Evolutionary conservation across 177 flowering plant species (phyloP).

Genomic region (Vitis hybrid): DNA sequence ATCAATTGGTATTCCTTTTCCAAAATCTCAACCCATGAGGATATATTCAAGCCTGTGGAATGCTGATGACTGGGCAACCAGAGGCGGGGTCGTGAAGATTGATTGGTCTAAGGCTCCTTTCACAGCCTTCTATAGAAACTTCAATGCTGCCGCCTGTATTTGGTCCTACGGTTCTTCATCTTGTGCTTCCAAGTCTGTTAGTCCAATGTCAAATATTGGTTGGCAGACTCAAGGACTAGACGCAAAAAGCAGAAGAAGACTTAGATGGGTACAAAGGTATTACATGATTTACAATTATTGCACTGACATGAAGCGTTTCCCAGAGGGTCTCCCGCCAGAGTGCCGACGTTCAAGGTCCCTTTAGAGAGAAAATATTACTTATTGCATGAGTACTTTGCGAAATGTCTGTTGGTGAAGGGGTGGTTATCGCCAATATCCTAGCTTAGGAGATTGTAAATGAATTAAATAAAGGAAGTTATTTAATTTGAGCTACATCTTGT

Average conservation of each 20-base stretch:
- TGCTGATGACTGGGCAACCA: conserved; percentile 29
- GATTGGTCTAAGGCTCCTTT: conserved; percentile 30
- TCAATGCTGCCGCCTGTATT: conserved; percentile 10
- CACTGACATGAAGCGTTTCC: conserved; percentile 17
- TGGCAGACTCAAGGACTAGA: conserved; percentile 22
- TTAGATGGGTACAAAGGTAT: conserved; percentile 25
- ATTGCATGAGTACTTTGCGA: too few relatives aligned
- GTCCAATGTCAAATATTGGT: background rate
- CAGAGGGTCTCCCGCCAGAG: conserved; percentile 22
- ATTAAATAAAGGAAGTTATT: too few relatives aligned
- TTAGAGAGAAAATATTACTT: too few relatives aligned
- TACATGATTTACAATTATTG: conserved; percentile 29
- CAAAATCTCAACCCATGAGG: conserved; percentile 23
- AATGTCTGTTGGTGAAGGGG: too few relatives aligned
- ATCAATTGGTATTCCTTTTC: conserved; percentile 20
- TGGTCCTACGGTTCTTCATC: conserved; percentile 8
- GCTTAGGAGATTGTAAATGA: too few relatives aligned
- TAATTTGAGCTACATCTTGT: too few relatives aligned
- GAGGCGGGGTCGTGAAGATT: conserved; percentile 25
- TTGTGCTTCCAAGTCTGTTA: background rate
- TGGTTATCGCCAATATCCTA: too few relatives aligned
- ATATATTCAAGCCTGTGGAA: conserved; percentile 27
- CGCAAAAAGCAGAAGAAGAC: conserved; percentile 9
- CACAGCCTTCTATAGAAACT: conserved; percentile 24
- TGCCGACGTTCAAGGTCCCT: background rate